A percentile compares a stretch with the other conserved stretches of the same genome.
These are phyloP conservation scores for Oidium heveae DNA, from an alignment of 2,329 filamentous ascomycete genomes.

Conservation along the genomic window DNA sequence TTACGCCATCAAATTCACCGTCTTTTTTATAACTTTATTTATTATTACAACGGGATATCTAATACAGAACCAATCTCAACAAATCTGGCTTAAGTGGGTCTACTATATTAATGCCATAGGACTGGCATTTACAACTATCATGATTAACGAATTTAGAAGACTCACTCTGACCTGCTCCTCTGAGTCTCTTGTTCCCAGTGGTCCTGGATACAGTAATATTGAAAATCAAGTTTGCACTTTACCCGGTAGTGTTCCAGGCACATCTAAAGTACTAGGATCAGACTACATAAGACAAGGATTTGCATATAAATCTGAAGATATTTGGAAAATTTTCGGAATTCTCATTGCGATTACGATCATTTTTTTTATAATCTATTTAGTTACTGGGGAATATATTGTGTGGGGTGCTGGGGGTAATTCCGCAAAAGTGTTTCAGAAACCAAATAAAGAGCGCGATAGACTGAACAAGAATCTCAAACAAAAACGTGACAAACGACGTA, in stretches of 20 bases:
- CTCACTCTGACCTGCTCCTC: conserved; percentile 43
- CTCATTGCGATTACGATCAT: conserved; percentile 48
- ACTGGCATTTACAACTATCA: conserved; percentile 50
- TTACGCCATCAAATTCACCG: conserved; percentile 61
- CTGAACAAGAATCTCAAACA: conserved; percentile 36
- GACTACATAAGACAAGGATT: conserved; percentile 46
- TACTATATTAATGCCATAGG: conserved; percentile 55
- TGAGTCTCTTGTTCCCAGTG: conserved; percentile 44
- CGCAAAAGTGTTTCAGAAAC: conserved; percentile 50
- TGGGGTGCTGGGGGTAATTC: conserved; percentile 62
- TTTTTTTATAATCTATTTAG: conserved; percentile 52
- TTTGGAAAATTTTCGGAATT: conserved; percentile 73
- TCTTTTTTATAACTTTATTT: conserved; percentile 58
- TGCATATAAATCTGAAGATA: conserved; percentile 35
- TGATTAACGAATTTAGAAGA: conserved; percentile 65
- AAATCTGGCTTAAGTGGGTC: conserved; percentile 59
- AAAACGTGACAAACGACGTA: conserved; percentile 32
- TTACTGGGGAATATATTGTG: conserved; percentile 54
- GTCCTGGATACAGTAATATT: conserved; percentile 43
- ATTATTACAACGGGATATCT: conserved; percentile 62
- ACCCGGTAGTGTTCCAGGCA: conserved; percentile 42
- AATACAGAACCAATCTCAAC: conserved; percentile 51
- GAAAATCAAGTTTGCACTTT: conserved; percentile 62
- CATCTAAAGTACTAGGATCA: conserved; percentile 32
- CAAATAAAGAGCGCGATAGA: conserved; percentile 37